These are phyloP conservation scores for Inga oerstediana DNA, from an alignment of 306 rosid genomes.

Conservation along the genomic window DNA sequence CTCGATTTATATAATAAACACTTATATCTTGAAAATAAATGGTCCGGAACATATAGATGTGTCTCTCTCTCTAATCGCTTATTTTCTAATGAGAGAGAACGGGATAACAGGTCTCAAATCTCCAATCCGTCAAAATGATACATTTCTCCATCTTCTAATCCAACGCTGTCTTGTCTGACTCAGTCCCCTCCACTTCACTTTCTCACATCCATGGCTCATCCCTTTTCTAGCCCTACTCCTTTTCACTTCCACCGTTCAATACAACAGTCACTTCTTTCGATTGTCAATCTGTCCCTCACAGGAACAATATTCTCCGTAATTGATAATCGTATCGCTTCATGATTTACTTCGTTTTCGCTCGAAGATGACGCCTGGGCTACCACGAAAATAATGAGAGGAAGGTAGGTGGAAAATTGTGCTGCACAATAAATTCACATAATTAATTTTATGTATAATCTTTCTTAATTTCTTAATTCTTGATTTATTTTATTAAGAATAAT, in stretches of 20 bases:
- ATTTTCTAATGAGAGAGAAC: no score
- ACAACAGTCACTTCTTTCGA: constrained; percentile 19
- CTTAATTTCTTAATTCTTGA: no score
- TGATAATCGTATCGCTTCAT: no score
- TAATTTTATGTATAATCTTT: no score
- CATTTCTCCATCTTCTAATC: neutral
- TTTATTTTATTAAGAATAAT: no score
- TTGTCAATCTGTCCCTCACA: neutral
- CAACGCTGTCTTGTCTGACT: neutral
- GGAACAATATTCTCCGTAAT: neutral
- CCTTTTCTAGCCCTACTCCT: constrained; percentile 32
- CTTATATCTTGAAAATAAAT: no score
- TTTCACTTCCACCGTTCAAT: constrained; percentile 27
- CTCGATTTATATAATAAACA: no score
- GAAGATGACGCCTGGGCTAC: constrained; percentile 6
- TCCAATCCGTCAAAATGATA: neutral
- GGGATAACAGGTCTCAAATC: constrained; percentile 27
- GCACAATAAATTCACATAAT: no score
- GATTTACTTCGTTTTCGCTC: neutral
- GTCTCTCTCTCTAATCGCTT: no score
- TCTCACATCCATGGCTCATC: constrained; percentile 31
- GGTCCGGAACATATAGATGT: no score
- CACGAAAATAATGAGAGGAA: neutral
- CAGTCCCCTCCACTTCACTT: constrained; percentile 22
- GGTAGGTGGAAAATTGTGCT: no score